A percentile compares a stretch with the other conserved stretches of the same genome.
These are phyloP conservation scores for Puccinia hordei DNA, from an alignment of 1,284 basidiomycete genomes.

Conservation along the genomic window DNA sequence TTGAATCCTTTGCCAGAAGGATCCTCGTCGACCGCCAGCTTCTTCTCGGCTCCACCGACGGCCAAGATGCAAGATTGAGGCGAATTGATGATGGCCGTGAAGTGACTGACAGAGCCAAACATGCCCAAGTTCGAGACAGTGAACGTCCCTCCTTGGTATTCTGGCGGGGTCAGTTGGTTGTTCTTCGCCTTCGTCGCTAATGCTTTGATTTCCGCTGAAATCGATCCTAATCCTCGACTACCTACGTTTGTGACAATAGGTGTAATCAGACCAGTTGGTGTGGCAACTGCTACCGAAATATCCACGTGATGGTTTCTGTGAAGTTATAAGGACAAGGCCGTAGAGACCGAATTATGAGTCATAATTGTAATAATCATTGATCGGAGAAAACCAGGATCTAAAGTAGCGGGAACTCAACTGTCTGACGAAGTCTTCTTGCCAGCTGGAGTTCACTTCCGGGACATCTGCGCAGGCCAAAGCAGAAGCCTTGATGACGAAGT, in stretches of 20 bases:
- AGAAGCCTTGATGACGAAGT: conserved; percentile 96
- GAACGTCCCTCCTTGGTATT: conserved; percentile 97
- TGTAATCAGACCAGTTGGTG: conserved; percentile 92
- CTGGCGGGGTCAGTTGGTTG: conserved; percentile 89
- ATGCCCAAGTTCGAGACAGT: conserved; percentile 99
- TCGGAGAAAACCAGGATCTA: neutral
- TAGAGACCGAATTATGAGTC: neutral
- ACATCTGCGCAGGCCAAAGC: conserved; percentile 88
- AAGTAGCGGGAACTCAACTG: conserved; percentile 67
- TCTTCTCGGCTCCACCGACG: conserved; percentile 82
- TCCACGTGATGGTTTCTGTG: conserved; percentile 90
- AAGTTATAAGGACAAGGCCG: neutral
- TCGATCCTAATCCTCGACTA: conserved; percentile 83
- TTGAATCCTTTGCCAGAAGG: conserved; percentile 85
- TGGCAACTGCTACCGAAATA: conserved; percentile 95
- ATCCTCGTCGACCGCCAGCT: conserved; percentile 82
- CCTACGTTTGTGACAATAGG: conserved; percentile 95
- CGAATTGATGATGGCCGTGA: conserved; percentile 99
- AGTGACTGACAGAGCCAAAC: conserved; percentile 79
- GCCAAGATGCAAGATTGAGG: conserved; percentile 98
- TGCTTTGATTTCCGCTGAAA: conserved; percentile 87
- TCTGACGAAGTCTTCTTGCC: conserved; percentile 93
- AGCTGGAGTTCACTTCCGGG: conserved; percentile 95
- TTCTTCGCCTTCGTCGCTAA: conserved; percentile 94
- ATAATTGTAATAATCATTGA: neutral